These are phyloP conservation scores for Spatholobus suberectus DNA, from an alignment of 306 rosid species.

Conservation along the genomic window DNA sequence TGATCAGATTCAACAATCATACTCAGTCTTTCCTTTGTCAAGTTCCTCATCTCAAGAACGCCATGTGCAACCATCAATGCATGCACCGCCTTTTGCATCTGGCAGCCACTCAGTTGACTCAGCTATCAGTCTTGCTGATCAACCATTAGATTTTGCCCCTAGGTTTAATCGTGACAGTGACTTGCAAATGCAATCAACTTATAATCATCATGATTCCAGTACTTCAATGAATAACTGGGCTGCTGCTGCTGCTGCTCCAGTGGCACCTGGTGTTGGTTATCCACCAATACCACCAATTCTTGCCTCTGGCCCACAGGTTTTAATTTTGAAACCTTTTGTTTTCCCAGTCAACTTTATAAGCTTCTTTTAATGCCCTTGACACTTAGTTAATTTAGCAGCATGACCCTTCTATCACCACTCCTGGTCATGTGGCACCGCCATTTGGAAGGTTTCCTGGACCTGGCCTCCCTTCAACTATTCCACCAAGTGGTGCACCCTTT, in stretches of 20 bases:
- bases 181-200: constrained; percentile 62
- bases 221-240: constrained; percentile 74
- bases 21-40: constrained; percentile 52
- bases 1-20: constrained; percentile 64
- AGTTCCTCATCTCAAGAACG: constrained; percentile 65
- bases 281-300: constrained; percentile 66
- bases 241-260: too few species aligned
- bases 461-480: constrained; percentile 66
- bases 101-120: constrained; percentile 62
- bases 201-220: constrained; percentile 67
- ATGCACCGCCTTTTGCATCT: constrained; percentile 50
- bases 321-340: constrained; percentile 38
- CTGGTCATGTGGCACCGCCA: constrained; percentile 70
- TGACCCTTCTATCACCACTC: constrained; percentile 68
- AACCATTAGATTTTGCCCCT: constrained; percentile 92
- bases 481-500: constrained; percentile 68
- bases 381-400: constrained; percentile 65
- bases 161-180: constrained; percentile 68
- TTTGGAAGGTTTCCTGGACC: constrained; percentile 90
- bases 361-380: constrained; percentile 38
- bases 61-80: constrained; percentile 60
- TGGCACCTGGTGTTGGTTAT: constrained; percentile 69
- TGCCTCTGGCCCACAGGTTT: constrained; percentile 86
- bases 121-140: constrained; percentile 74
- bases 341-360: constrained; percentile 3